phyloP scores from a whole-genome alignment of 2,329 filamentous ascomycete genomes.

The Apiospora pterosperma region DNA sequence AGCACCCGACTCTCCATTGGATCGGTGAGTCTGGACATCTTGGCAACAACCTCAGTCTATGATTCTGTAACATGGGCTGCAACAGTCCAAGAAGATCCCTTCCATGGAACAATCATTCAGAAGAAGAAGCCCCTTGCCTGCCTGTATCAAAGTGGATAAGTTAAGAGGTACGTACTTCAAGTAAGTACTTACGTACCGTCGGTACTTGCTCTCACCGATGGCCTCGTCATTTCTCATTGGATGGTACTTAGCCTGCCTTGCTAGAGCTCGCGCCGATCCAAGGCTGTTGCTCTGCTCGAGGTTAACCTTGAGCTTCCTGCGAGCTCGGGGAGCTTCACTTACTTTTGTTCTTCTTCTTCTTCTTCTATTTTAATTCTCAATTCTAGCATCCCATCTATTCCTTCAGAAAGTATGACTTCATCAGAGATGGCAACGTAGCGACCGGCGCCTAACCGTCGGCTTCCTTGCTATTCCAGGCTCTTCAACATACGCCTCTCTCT shows the following conservation, averaged over 20 bases:
- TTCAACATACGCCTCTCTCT: slow-evolving; percentile 2
- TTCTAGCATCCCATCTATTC: background rate
- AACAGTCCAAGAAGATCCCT: background rate
- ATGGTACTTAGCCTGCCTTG: background rate
- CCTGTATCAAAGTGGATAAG: too few species aligned
- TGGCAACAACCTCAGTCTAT: background rate
- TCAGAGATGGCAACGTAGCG: slow-evolving; percentile 10
- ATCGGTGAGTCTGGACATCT: background rate
- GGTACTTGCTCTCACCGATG: too few species aligned
- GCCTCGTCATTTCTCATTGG: too few species aligned
- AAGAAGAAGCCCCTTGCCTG: too few species aligned
- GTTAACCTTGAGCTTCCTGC: background rate
- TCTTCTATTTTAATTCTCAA: background rate
- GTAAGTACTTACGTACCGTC: too few species aligned
- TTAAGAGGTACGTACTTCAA: too few species aligned
- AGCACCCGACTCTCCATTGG: background rate
- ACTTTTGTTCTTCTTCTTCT: background rate
- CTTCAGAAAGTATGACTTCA: slow-evolving; percentile 4
- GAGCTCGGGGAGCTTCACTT: background rate
- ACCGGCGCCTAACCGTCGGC: slow-evolving; percentile 3
- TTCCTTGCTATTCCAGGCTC: background rate
- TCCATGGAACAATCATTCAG: too few species aligned
- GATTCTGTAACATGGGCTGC: background rate
- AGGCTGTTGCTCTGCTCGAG: background rate
- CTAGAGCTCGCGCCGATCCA: background rate